Percentiles rank a stretch among this genome's conserved stretches.
These are phyloP conservation scores for Macadamia integrifolia DNA, from an alignment of 164 flowering plant genomes.

Conservation along the genomic window DNA sequence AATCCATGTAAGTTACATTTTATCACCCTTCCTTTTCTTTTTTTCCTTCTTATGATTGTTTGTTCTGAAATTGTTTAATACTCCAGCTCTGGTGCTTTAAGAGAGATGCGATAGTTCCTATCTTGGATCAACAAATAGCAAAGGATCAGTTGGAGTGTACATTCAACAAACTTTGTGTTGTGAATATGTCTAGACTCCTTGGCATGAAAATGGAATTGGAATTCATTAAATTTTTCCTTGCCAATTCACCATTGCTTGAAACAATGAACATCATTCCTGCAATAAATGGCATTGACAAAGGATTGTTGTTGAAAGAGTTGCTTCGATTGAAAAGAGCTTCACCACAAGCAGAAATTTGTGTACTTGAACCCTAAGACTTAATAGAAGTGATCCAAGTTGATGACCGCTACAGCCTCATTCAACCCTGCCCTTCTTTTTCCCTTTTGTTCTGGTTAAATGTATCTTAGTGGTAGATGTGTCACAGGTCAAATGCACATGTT, in stretches of 20 bases:
- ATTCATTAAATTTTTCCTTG: conserved; percentile 45
- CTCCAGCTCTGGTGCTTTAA: conserved; percentile 31
- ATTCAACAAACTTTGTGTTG: conserved; percentile 30
- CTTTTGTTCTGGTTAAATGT: too few relatives aligned
- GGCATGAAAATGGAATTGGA: conserved; percentile 31
- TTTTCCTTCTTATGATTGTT: background rate
- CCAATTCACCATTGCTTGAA: conserved; percentile 47
- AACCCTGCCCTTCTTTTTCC: too few relatives aligned
- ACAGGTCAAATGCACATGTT: too few relatives aligned
- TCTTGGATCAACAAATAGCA: conserved; percentile 16
- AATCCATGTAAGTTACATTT: conserved; percentile 31
- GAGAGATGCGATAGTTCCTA: conserved; percentile 12
- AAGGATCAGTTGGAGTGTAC: conserved; percentile 17
- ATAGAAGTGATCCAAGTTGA: too few relatives aligned
- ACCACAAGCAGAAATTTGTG: conserved; percentile 36
- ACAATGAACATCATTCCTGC: conserved; percentile 30
- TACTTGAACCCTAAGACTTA: background rate
- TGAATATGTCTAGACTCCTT: conserved; percentile 30
- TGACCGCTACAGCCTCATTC: too few relatives aligned
- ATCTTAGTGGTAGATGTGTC: too few relatives aligned
- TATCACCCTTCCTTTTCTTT: background rate
- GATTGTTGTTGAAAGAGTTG: conserved; percentile 38
- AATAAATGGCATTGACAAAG: conserved; percentile 24
- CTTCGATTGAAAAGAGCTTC: conserved; percentile 49
- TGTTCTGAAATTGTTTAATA: background rate